A percentile compares a stretch with the other conserved stretches of the same genome.
These are phyloP conservation scores for Ophiostoma sp. DNA, from an alignment of 2,329 filamentous ascomycete species.

Conservation along the genomic window DNA sequence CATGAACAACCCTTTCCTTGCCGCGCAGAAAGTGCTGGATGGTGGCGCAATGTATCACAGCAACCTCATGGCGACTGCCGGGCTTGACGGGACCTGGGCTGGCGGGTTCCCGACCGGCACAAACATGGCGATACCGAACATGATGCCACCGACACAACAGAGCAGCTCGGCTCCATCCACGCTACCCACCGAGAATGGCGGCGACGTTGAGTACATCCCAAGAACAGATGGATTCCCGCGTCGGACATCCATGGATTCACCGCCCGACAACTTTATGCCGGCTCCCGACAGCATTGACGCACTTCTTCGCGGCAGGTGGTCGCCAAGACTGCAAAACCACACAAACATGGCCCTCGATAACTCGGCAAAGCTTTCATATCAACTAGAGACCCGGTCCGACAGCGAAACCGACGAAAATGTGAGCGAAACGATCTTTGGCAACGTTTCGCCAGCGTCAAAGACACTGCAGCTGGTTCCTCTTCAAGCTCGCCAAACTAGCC, in stretches of 20 bases:
- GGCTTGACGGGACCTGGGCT: constrained; percentile 13
- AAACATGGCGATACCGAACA: constrained; percentile 1
- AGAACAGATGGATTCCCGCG: constrained; percentile 1
- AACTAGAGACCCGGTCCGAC: background rate
- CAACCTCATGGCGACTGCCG: constrained; percentile 15
- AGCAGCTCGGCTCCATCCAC: background rate
- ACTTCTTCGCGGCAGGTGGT: constrained; percentile 1
- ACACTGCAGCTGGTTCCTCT: background rate
- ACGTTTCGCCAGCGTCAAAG: background rate
- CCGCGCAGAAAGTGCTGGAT: constrained; percentile 19
- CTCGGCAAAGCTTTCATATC: background rate
- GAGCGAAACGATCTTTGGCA: background rate
- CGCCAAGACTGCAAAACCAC: background rate
- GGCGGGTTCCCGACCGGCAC: background rate
- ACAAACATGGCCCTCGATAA: background rate
- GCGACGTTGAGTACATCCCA: constrained; percentile 15
- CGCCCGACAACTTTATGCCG: background rate
- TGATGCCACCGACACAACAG: constrained; percentile 3
- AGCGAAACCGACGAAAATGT: background rate
- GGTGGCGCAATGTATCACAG: constrained; percentile 13
- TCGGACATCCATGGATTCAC: background rate
- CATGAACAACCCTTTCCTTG: constrained; percentile 34
- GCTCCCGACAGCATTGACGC: background rate
- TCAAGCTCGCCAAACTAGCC: background rate
- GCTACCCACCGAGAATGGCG: background rate